Percentiles rank a stretch among this genome's conserved stretches.
These are phyloP conservation scores for Penicillium mononematosum DNA, from an alignment of 495 filamentous ascomycete species.

Conservation along the genomic window DNA sequence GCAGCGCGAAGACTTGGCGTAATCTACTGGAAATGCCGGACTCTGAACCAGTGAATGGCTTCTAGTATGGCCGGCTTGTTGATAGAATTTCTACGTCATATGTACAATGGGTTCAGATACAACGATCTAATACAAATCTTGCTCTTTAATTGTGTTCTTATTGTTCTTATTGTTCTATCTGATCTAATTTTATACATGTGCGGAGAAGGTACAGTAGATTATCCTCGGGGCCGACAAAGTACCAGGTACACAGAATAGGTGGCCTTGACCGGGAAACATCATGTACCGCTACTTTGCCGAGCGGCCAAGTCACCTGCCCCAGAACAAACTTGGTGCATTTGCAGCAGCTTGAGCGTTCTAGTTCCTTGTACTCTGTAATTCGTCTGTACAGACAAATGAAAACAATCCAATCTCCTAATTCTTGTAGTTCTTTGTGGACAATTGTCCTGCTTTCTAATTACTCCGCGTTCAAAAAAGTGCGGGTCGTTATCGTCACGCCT, in stretches of 20 bases:
- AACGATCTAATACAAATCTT: constrained; percentile 6
- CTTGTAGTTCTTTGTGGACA: background rate
- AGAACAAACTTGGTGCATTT: constrained; percentile 10
- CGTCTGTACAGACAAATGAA: background rate
- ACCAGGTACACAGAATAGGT: constrained; percentile 14
- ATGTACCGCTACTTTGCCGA: constrained; percentile 27
- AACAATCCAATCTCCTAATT: background rate
- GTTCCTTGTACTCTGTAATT: constrained; percentile 1
- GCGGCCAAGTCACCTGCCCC: constrained; percentile 32
- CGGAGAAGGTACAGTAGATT: background rate
- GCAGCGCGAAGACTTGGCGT: constrained; percentile 23
- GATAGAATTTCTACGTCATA: constrained; percentile 21
- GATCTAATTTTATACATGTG: background rate
- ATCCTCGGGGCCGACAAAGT: constrained; percentile 3
- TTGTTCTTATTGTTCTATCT: background rate
- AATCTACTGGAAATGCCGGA: constrained; percentile 12
- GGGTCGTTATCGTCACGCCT: constrained; percentile 29
- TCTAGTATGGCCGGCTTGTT: constrained; percentile 12
- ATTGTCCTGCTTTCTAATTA: constrained; percentile 3
- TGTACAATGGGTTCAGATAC: constrained; percentile 19
- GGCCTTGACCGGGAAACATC: constrained; percentile 11
- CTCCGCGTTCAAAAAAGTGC: constrained; percentile 11
- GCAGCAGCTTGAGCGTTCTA: constrained; percentile 1
- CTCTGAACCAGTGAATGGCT: constrained; percentile 1
- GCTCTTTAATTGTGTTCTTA: background rate